These are phyloP conservation scores for Globisporangium spiculum DNA, from an alignment of 352 stramenopile species.

Conservation along the genomic window DNA sequence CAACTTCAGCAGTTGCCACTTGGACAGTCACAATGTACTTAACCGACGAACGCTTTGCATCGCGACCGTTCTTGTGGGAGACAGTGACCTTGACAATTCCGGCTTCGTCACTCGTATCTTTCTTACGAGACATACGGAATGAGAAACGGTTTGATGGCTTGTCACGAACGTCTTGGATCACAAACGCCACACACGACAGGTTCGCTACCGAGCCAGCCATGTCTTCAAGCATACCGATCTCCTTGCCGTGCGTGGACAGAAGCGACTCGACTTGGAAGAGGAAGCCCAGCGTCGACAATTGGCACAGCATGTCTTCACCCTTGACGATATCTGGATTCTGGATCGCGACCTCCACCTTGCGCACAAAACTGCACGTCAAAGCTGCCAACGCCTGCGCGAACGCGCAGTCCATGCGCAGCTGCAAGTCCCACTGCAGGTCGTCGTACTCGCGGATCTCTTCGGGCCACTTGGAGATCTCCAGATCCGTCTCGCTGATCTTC, in stretches of 20 bases:
- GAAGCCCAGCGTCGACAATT: slow-evolving; percentile 81
- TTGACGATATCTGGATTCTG: slow-evolving; percentile 71
- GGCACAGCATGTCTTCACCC: slow-evolving; percentile 78
- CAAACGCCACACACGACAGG: slow-evolving; percentile 84
- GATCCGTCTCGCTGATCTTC: slow-evolving; percentile 64
- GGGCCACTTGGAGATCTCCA: slow-evolving; percentile 75
- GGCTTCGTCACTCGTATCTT: slow-evolving; percentile 70
- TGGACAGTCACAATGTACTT: slow-evolving; percentile 87
- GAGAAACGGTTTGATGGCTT: slow-evolving; percentile 84
- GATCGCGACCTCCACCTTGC: slow-evolving; percentile 84
- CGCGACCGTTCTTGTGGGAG: slow-evolving; percentile 47
- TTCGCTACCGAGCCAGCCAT: slow-evolving; percentile 81
- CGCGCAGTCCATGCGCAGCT: slow-evolving; percentile 79
- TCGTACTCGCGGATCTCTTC: slow-evolving; percentile 83
- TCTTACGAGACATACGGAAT: slow-evolving; percentile 82
- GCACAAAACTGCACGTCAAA: slow-evolving; percentile 76
- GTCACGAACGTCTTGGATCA: slow-evolving; percentile 83
- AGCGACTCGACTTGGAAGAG: slow-evolving; percentile 92
- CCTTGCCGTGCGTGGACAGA: slow-evolving; percentile 93
- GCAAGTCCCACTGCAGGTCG: slow-evolving; percentile 83
- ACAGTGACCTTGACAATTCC: slow-evolving; percentile 79
- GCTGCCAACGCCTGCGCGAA: slow-evolving; percentile 77
- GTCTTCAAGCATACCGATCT: slow-evolving; percentile 96
- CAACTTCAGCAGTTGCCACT: slow-evolving; percentile 69
- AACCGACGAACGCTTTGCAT: slow-evolving; percentile 52